phyloP scores from a whole-genome alignment of 495 filamentous ascomycete genomes.

The Penicillium maclennaniae region DNA sequence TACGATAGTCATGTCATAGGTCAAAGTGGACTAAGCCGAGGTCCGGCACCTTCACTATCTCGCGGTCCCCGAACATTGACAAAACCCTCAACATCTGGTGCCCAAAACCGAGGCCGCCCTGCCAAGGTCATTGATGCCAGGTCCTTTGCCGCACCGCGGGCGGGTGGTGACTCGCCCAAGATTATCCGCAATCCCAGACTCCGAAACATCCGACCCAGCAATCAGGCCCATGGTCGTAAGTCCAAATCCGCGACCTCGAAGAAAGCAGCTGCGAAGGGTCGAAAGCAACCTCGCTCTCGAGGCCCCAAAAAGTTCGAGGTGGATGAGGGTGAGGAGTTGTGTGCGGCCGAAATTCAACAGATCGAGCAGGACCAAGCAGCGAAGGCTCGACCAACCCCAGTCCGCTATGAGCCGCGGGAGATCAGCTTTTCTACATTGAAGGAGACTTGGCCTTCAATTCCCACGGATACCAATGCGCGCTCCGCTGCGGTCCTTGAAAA shows the following conservation, averaged over 20 bases:
- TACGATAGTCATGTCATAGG: neutral
- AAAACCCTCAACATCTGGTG: slow-evolving; percentile 19
- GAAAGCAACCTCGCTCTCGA: slow-evolving; percentile 6
- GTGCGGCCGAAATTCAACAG: slow-evolving; percentile 27
- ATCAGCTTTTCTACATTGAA: slow-evolving; percentile 29
- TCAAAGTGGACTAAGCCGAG: neutral
- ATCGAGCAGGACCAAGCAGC: slow-evolving; percentile 30
- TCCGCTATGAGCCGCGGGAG: slow-evolving; percentile 34
- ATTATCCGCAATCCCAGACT: slow-evolving; percentile 33
- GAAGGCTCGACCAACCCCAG: slow-evolving; percentile 26
- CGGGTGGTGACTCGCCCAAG: slow-evolving; percentile 27
- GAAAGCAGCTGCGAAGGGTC: slow-evolving; percentile 7
- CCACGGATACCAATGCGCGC: slow-evolving; percentile 25
- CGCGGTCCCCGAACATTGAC: slow-evolving; percentile 16
- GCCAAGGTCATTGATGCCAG: slow-evolving; percentile 40
- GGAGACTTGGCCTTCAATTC: slow-evolving; percentile 44
- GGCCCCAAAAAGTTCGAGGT: slow-evolving; percentile 6
- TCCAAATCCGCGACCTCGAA: slow-evolving; percentile 10
- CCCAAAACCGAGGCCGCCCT: slow-evolving; percentile 22
- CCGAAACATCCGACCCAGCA: slow-evolving; percentile 20
- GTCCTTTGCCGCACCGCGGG: slow-evolving; percentile 34
- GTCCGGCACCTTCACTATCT: slow-evolving; percentile 1
- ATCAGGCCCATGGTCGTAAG: slow-evolving; percentile 18
- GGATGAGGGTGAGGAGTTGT: slow-evolving; percentile 24
- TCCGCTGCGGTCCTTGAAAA: slow-evolving; percentile 37